Base-by-base conservation (phyloP, 1,284 basidiomycete species). In the Vanrija pseudolonga region DNA sequence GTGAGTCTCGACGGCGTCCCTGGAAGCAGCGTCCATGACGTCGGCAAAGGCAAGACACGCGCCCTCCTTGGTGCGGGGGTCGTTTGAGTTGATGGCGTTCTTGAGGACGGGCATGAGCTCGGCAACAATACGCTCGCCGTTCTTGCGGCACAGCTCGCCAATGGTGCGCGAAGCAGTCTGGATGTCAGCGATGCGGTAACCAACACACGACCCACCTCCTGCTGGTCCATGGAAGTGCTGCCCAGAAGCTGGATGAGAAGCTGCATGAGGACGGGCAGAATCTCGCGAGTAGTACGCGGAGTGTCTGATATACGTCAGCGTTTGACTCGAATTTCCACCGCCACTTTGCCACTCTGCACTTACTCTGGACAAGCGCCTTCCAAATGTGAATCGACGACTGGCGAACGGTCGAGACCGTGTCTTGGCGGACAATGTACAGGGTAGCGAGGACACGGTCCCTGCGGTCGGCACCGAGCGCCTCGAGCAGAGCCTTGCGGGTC, bases 371-470 rank as follows among this genome's bases (percentile, higher is more conserved):
- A 60, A 98, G 81, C 1, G 90, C 94, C 78, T 98, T 98, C 96
- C 96, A 99, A 62, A 98, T 97, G 62, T 95, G 92, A 52, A 95
- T 85, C 0, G 95, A 91, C 3, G 91, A 85, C 74, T 93, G 89
- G 45, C 96, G 85, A 38, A 98, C 94, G 43, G 87, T 83, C 47
- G 85, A 86, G 65, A 97, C 90, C 23, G 90, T 83, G 74, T 98
- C 96, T 77, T 98, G 96, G 53, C 94, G 86, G 54, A 94, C 87
- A 63, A 98, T 83, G 76, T 80, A 99, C 55, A 98, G 78, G 2
- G 89, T 89, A 4, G 93, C 87, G 42, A 98, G 79, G 43, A 98
- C 90, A 26, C 90, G 84, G 74, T 98, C 91, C 50, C 94, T 83
- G 52, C 93, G 84, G 64, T 98, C 92, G 20, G 82, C 78, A 39